Percentiles rank a stretch among this genome's conserved stretches.
Evolutionary conservation across 176 grass and related monocot species (phyloP).

Genomic region (Hordeum vulgare): DNA sequence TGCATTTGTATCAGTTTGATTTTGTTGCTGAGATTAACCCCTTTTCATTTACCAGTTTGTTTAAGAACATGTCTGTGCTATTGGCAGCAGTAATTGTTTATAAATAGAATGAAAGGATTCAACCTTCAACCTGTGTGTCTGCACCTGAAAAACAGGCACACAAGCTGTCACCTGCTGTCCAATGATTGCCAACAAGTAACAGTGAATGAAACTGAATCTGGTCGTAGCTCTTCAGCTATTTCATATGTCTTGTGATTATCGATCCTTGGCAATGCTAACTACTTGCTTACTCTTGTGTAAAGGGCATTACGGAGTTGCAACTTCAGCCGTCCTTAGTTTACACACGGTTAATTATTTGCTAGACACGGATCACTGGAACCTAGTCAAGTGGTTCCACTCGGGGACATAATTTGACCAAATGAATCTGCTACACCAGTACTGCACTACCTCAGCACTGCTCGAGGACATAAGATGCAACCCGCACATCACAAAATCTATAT

Average conservation of each 20-base stretch:
- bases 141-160: conserved; percentile 25
- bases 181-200: not conserved
- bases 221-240: not conserved
- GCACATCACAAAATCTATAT: not conserved
- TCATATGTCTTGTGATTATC: conserved; percentile 7
- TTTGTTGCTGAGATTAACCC: not conserved
- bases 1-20: conserved; percentile 25
- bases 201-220: conserved; percentile 15
- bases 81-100: not conserved
- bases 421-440: not conserved
- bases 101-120: not conserved
- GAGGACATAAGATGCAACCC: not conserved
- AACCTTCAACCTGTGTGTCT: conserved; percentile 25
- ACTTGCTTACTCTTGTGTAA: not conserved
- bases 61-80: conserved; percentile 11
- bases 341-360: not conserved
- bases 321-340: not conserved
- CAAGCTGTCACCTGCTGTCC: conserved; percentile 11
- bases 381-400: not conserved
- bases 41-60: not conserved
- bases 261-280: too few species aligned
- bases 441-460: not conserved
- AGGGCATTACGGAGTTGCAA: not conserved
- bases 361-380: not conserved
- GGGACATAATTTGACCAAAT: not conserved